Evolutionary conservation across 1,139 yeast species (phyloP).

Genomic region (Candida sanyaensis): DNA sequence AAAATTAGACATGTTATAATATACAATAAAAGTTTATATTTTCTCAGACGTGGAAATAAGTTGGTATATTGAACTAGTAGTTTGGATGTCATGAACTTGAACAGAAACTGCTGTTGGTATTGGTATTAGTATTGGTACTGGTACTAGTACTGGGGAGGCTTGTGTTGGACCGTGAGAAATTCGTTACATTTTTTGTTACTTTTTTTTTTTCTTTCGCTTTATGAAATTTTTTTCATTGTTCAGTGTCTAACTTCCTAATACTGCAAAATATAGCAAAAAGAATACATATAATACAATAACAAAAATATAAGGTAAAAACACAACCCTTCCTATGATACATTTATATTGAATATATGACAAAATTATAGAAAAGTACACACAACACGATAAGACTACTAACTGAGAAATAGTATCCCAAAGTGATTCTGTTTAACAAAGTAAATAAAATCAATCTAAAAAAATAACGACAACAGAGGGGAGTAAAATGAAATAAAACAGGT

Average conservation of each 20-base stretch:
- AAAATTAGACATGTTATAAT: neutral
- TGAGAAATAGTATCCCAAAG: neutral
- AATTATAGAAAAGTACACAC: neutral
- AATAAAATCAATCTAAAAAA: neutral
- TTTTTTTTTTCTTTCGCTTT: neutral
- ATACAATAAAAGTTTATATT: slow-evolving; percentile 2
- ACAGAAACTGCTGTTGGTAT: too few species aligned
- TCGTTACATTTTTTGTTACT: neutral
- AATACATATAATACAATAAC: too few species aligned
- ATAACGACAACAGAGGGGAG: slow-evolving; percentile 4
- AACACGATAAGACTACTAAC: neutral
- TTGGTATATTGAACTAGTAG: slow-evolving; percentile 3
- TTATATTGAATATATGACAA: too few species aligned
- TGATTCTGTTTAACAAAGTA: neutral
- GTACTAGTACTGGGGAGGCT: too few species aligned
- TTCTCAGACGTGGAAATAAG: slow-evolving; percentile 2
- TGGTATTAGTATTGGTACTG: too few species aligned
- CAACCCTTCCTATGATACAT: too few species aligned
- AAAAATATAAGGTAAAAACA: neutral
- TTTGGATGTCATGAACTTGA: neutral
- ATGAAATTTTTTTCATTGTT: neutral
- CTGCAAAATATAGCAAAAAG: neutral
- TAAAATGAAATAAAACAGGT: neutral
- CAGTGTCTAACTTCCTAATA: neutral
- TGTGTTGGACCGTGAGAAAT: too few species aligned